Conservation (phyloP, 192 early-diverging fungal genomes). For the Coemansia sp. region DNA sequence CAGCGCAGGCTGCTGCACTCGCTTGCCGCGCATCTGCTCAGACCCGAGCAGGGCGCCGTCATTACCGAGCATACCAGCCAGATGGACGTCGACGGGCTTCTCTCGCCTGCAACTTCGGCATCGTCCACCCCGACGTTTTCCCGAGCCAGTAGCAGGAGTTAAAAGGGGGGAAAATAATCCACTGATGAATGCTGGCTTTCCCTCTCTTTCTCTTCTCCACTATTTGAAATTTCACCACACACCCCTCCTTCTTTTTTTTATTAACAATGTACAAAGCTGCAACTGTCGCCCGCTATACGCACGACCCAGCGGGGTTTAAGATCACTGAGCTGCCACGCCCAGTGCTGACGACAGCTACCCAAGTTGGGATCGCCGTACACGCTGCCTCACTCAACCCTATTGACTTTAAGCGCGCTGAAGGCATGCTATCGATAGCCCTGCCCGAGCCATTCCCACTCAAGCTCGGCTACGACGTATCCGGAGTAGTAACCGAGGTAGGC, state of each 20-base stretch:
- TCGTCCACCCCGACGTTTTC: background rate
- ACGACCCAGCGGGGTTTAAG: slow-evolving; percentile 18
- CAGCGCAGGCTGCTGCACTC: slow-evolving; percentile 9
- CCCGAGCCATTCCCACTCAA: slow-evolving; percentile 46
- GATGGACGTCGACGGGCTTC: slow-evolving; percentile 15
- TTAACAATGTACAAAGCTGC: slow-evolving; percentile 30
- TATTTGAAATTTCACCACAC: background rate
- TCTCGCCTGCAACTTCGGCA: slow-evolving; percentile 1
- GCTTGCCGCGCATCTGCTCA: background rate
- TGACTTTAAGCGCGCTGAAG: slow-evolving; percentile 58
- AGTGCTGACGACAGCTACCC: background rate
- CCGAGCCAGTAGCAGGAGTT: background rate
- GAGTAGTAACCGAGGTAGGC: slow-evolving; percentile 51
- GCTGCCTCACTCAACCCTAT: slow-evolving; percentile 61
- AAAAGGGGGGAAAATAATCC: background rate
- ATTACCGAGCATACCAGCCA: slow-evolving; percentile 14
- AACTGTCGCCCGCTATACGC: slow-evolving; percentile 17
- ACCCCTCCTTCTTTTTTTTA: background rate
- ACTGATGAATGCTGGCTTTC: background rate
- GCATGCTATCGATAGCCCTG: slow-evolving; percentile 36
- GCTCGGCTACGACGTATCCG: slow-evolving; percentile 61
- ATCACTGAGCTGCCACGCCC: slow-evolving; percentile 18
- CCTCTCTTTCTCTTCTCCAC: background rate
- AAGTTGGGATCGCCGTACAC: slow-evolving; percentile 49
- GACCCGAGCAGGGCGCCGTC: background rate